phyloP scores from a whole-genome alignment of 148 eudicot genomes.

The Fagopyrum homotropicum region DNA sequence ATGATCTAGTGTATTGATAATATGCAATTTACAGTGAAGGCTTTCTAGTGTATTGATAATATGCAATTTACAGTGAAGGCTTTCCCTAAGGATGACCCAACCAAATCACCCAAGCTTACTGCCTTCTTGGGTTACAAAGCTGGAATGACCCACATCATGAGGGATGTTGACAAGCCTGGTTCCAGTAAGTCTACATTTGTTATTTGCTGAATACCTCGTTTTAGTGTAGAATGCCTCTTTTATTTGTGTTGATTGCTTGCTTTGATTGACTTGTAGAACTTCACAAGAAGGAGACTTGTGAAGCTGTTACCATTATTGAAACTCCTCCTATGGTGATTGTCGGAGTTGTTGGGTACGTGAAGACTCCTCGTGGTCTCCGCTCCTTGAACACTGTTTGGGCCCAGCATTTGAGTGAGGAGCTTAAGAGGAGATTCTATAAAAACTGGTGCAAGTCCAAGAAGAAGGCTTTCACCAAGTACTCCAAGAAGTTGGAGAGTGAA shows the following conservation, averaged over 20 bases:
- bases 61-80: slow-evolving; percentile 26
- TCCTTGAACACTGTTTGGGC: slow-evolving; percentile 66
- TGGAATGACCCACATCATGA: slow-evolving; percentile 68
- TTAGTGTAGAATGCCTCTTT: background rate
- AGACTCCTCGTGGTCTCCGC: slow-evolving; percentile 69
- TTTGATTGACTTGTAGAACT: slow-evolving; percentile 30
- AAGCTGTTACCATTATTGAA: slow-evolving; percentile 61
- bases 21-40: too few relatives aligned
- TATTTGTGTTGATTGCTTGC: background rate
- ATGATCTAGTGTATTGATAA: background rate
- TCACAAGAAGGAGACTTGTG: slow-evolving; percentile 75
- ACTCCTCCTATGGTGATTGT: slow-evolving; percentile 75
- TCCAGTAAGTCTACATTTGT: slow-evolving; percentile 33
- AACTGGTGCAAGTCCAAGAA: slow-evolving; percentile 70
- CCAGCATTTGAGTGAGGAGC: slow-evolving; percentile 66
- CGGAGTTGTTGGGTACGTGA: slow-evolving; percentile 66
- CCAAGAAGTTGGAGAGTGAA: slow-evolving; percentile 50
- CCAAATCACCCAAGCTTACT: slow-evolving; percentile 47
- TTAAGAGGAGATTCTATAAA: slow-evolving; percentile 71
- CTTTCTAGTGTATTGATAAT: too few relatives aligned
- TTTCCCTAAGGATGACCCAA: slow-evolving; percentile 60
- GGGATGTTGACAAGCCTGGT: slow-evolving; percentile 70
- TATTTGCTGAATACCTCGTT: too few relatives aligned
- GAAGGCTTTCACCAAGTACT: slow-evolving; percentile 63
- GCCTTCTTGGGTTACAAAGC: slow-evolving; percentile 70